A percentile compares a stretch with the other conserved stretches of the same genome.
Evolutionary conservation across 176 grass and related monocot genomes (phyloP).

Genomic region (Phoenix roebelenii): DNA sequence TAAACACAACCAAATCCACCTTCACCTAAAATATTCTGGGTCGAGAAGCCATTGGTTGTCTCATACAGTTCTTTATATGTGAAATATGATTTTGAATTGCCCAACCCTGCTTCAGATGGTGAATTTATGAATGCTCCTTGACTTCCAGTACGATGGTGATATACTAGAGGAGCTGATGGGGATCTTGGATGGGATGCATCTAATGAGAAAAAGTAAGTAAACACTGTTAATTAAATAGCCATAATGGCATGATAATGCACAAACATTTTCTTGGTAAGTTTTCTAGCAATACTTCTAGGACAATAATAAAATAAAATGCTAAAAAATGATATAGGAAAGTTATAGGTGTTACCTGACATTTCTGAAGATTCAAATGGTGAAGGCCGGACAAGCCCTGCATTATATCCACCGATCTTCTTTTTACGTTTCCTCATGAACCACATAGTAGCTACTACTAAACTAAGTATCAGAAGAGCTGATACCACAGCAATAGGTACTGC

Average conservation of each 20-base stretch:
- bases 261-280: not conserved
- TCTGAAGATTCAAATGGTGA: constrained; percentile 31
- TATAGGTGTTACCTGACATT: constrained; percentile 32
- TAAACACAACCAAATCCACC: constrained; percentile 85
- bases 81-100: constrained; percentile 46
- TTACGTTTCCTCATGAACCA: constrained; percentile 42
- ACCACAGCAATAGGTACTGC: constrained; percentile 28
- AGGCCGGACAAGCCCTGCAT: constrained; percentile 50
- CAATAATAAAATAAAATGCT: constrained; percentile 3
- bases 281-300: not conserved
- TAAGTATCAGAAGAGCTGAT: constrained; percentile 31
- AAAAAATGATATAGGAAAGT: not conserved
- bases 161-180: constrained; percentile 32
- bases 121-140: constrained; percentile 20
- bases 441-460: constrained; percentile 31
- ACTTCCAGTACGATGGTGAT: constrained; percentile 39
- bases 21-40: constrained; percentile 60
- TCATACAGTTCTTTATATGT: constrained; percentile 63
- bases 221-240: not conserved
- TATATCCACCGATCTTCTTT: constrained; percentile 36
- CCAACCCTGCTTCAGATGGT: constrained; percentile 50
- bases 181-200: constrained; percentile 23
- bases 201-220: constrained; percentile 11
- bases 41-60: constrained; percentile 68
- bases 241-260: constrained; percentile 1